Conservation (phyloP, 2,329 filamentous ascomycete species). For the Fusarium verticillioides region DNA sequence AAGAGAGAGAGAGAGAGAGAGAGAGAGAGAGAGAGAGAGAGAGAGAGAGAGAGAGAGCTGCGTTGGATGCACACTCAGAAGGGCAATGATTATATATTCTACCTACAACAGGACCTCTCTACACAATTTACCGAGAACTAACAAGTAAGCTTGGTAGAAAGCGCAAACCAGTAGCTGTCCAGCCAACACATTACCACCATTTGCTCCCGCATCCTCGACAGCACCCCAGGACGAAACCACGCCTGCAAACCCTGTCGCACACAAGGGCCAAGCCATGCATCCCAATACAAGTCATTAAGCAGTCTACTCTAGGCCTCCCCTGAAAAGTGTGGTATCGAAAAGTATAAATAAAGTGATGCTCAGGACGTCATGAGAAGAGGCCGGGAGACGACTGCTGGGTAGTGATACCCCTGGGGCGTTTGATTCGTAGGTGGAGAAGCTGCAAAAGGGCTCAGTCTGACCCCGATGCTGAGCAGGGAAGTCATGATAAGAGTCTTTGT, state of each 20-base stretch:
- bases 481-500: conserved; percentile 22
- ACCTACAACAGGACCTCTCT: conserved; percentile 40
- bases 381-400: conserved; percentile 19
- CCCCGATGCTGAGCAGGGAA: conserved; percentile 23
- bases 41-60: neutral
- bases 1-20: neutral
- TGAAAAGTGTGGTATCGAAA: conserved; percentile 54
- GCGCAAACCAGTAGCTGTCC: conserved; percentile 14
- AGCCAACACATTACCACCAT: conserved; percentile 15
- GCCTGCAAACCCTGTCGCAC: conserved; percentile 4
- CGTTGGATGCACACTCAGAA: neutral
- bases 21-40: neutral
- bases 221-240: conserved; percentile 13
- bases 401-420: conserved; percentile 8
- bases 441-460: conserved; percentile 18
- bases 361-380: conserved; percentile 25
- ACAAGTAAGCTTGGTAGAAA: conserved; percentile 18
- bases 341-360: conserved; percentile 39
- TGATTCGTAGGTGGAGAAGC: conserved; percentile 16
- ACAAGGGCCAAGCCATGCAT: conserved; percentile 27
- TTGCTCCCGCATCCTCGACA: conserved; percentile 29
- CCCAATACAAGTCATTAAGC: conserved; percentile 45
- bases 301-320: conserved; percentile 50
- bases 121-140: conserved; percentile 15
- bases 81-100: conserved; percentile 42